These are phyloP conservation scores for Cicer chorassanicum DNA, from an alignment of 306 rosid species.

Conservation along the genomic window DNA sequence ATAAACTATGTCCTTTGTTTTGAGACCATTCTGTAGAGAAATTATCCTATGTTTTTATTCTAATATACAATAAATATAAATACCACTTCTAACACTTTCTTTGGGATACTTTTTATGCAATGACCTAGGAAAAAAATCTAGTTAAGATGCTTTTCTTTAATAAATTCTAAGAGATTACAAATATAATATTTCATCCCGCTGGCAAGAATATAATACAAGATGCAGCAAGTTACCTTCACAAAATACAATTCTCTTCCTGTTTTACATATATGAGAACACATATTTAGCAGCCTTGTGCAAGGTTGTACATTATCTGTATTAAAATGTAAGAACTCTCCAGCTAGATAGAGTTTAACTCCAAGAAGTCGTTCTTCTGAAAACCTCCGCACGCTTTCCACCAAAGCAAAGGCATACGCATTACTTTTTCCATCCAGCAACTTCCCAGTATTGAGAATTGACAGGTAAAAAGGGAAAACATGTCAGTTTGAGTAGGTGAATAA, in stretches of 20 bases:
- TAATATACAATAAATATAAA: neutral
- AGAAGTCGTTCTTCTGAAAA: constrained; percentile 52
- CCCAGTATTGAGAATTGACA: constrained; percentile 31
- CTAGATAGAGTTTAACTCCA: constrained; percentile 74
- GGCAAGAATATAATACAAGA: constrained; percentile 29
- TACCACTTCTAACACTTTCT: neutral
- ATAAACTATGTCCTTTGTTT: neutral
- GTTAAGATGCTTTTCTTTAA: neutral
- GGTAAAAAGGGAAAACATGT: constrained; percentile 10
- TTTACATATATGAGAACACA: constrained; percentile 62
- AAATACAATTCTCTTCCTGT: constrained; percentile 62
- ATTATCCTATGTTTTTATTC: constrained; percentile 1
- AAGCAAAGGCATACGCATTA: constrained; percentile 78
- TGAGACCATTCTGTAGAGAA: neutral
- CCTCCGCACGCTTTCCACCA: constrained; percentile 70
- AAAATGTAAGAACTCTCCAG: constrained; percentile 63
- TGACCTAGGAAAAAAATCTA: neutral
- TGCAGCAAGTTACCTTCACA: constrained; percentile 65
- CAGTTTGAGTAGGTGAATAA: constrained; percentile 15
- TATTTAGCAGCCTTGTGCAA: constrained; percentile 64
- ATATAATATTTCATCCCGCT: neutral
- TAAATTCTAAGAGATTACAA: neutral
- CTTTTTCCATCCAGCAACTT: constrained; percentile 61
- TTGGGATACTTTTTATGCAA: neutral
- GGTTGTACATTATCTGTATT: constrained; percentile 52